phyloP scores from a whole-genome alignment of 2,329 filamentous ascomycete genomes.

The Aspergillus versicolor region DNA sequence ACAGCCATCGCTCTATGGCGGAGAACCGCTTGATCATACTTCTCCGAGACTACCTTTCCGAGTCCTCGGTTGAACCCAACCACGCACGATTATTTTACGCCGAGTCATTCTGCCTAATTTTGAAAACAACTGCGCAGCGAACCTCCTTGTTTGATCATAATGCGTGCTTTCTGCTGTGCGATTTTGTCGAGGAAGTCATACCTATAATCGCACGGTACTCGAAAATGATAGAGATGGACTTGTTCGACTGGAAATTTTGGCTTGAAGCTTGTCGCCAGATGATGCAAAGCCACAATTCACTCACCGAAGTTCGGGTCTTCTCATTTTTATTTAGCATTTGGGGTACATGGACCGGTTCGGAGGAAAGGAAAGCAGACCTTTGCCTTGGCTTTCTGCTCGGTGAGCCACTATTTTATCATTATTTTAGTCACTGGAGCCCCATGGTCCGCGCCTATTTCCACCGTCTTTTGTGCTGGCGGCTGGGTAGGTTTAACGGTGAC shows the following conservation, averaged over 20 bases:
- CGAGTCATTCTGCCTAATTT: constrained; percentile 68
- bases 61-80: constrained; percentile 54
- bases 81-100: constrained; percentile 69
- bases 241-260: constrained; percentile 74
- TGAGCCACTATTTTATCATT: constrained; percentile 71
- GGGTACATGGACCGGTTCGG: constrained; percentile 67
- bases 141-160: constrained; percentile 79
- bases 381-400: constrained; percentile 75
- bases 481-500: constrained; percentile 73
- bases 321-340: constrained; percentile 79
- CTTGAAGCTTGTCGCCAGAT: constrained; percentile 75
- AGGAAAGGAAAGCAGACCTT: constrained; percentile 65
- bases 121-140: constrained; percentile 71
- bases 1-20: constrained; percentile 77
- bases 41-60: constrained; percentile 74
- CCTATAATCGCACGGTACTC: constrained; percentile 64
- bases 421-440: constrained; percentile 93
- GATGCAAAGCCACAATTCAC: constrained; percentile 79
- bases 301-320: constrained; percentile 83
- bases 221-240: constrained; percentile 45
- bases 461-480: constrained; percentile 83
- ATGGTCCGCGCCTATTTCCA: constrained; percentile 95
- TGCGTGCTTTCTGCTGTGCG: constrained; percentile 85
- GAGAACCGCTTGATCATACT: constrained; percentile 83
- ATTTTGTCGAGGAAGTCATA: constrained; percentile 82